phyloP scores from a whole-genome alignment of 2,329 filamentous ascomycete species.

The Stemphylium beticola region DNA sequence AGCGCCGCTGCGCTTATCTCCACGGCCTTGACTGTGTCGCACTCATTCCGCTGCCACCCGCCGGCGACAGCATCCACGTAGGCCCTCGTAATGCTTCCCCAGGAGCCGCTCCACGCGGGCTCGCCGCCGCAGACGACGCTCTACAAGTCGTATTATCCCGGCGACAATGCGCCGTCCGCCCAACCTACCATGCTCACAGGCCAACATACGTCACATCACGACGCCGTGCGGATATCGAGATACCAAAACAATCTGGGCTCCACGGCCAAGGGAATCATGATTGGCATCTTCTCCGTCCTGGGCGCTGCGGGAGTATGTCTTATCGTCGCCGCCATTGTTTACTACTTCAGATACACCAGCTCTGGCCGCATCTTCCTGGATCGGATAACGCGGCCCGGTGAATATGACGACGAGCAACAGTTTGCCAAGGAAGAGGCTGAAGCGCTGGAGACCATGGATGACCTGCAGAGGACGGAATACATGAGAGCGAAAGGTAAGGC shows the following conservation, averaged over 20 bases:
- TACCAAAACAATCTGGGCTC: slow-evolving; percentile 51
- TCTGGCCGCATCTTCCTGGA: slow-evolving; percentile 91
- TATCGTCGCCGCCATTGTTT: slow-evolving; percentile 79
- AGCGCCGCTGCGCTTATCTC: slow-evolving; percentile 32
- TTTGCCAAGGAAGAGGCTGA: slow-evolving; percentile 94
- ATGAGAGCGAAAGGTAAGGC: slow-evolving; percentile 86
- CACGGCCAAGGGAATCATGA: slow-evolving; percentile 81
- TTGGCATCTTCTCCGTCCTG: slow-evolving; percentile 92
- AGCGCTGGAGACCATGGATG: slow-evolving; percentile 94
- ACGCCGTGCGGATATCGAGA: slow-evolving; percentile 33
- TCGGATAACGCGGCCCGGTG: slow-evolving; percentile 88
- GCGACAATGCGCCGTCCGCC: slow-evolving; percentile 32
- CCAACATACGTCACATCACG: slow-evolving; percentile 24
- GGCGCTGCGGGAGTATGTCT: slow-evolving; percentile 87
- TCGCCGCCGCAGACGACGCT: slow-evolving; percentile 45
- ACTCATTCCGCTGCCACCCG: slow-evolving; percentile 5
- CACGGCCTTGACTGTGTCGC: slow-evolving; percentile 16
- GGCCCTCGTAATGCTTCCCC: slow-evolving; percentile 41
- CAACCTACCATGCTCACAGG: slow-evolving; percentile 25
- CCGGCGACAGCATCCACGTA: slow-evolving; percentile 7
- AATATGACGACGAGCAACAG: slow-evolving; percentile 97
- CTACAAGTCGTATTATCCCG: slow-evolving; percentile 33
- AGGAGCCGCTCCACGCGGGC: slow-evolving; percentile 32
- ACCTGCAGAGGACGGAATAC: slow-evolving; percentile 88
- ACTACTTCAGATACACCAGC: slow-evolving; percentile 90